These are phyloP conservation scores for Ophiostoma ulmi DNA, from an alignment of 2,329 filamentous ascomycete species.

Conservation along the genomic window DNA sequence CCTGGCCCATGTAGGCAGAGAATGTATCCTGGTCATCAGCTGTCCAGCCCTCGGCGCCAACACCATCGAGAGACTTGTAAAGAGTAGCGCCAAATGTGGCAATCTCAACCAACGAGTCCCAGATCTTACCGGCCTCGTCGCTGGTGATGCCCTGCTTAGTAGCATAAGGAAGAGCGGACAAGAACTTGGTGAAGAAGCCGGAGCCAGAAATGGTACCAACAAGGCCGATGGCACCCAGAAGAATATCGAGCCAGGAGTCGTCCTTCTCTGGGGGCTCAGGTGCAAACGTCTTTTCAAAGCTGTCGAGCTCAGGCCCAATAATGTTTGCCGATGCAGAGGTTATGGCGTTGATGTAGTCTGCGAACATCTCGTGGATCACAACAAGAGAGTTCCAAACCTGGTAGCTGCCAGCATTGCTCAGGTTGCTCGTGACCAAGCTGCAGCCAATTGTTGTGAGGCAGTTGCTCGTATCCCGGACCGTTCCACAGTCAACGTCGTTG, in stretches of 20 bases:
- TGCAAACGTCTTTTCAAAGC: constrained; percentile 21
- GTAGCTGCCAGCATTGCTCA: constrained; percentile 12
- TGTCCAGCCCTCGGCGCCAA: background rate
- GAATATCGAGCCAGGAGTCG: constrained; percentile 7
- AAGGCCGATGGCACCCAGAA: background rate
- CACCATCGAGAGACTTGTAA: background rate
- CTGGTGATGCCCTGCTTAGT: background rate
- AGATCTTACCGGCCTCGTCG: background rate
- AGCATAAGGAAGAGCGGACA: background rate
- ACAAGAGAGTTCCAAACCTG: constrained; percentile 28
- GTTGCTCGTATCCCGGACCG: background rate
- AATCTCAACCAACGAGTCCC: background rate
- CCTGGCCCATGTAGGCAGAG: constrained; percentile 3
- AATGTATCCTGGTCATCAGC: background rate
- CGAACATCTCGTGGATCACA: constrained; percentile 25
- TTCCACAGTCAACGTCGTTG: background rate
- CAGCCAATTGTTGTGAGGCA: background rate
- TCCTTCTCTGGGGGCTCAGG: constrained; percentile 12
- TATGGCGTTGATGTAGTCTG: constrained; percentile 24
- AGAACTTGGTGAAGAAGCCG: background rate
- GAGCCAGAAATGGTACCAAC: background rate
- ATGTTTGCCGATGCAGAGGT: constrained; percentile 10
- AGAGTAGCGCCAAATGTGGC: background rate
- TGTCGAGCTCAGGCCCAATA: background rate
- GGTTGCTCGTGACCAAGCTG: background rate